Evolutionary conservation across 805 yeast genomes (phyloP), one percentile per base, ranked within the genome.

Genomic region (Babjeviella inositovora): DNA sequence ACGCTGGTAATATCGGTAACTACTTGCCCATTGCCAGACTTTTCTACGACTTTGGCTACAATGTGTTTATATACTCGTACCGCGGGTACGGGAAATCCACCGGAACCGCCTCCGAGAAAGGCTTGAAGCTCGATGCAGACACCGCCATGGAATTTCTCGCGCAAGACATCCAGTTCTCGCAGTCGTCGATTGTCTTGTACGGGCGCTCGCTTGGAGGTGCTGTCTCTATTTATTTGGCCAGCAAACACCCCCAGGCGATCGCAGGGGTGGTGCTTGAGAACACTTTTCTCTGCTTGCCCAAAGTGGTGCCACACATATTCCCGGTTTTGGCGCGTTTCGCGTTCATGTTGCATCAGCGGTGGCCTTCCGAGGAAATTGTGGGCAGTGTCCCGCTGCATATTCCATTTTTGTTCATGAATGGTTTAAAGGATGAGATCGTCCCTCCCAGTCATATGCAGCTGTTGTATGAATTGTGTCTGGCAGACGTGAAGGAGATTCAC

Each of bases 181-280:
- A 54, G 23, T 57, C 75, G 1, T 50, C 70, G 7, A 6, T 30
- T 85, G 3, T 81, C 1, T 53, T 84, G 7, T 84, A 84, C 41
- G 97, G 97, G 2, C 58, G 96, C 23, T 80, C 94, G 7, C 51
- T 87, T 8, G 98, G 98, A 17, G 97, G 97, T 3, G 98, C 97
- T 0, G 94, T 80, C 17, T 82, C 92, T 6, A 64, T 84, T 11
- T 77, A 82, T 47, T 62, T 82, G 25, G 84, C 90, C 1, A 57
- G 81, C 3, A 58, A 57, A 12, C 63, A 59, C 35, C 53, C 70
- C 3, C 35, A 45, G 1, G 28, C 55, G 15, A 51, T 81, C 8
- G 57, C 58, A 25, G 94, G 75, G 2, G 34, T 85, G 7, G 61
- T 90, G 2, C 45, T 87, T 17, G 98, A 87, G 38, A 87, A 87